A percentile compares a stretch with the other conserved stretches of the same genome.
These are phyloP conservation scores for Russula earlei DNA, from an alignment of 768 basidiomycete species.

Conservation along the genomic window DNA sequence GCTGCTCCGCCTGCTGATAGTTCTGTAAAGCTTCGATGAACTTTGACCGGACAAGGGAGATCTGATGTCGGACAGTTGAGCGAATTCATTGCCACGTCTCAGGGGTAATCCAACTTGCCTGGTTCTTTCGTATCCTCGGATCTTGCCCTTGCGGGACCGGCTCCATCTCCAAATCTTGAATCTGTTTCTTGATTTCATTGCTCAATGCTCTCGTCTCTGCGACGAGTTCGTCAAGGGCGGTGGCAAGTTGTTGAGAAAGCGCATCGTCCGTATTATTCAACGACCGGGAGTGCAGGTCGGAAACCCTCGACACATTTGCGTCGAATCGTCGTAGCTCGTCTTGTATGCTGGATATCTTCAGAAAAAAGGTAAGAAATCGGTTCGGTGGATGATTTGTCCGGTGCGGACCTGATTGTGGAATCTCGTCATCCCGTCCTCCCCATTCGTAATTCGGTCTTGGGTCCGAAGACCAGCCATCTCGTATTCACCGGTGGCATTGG, in stretches of 20 bases:
- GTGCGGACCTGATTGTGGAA: slow-evolving; percentile 28
- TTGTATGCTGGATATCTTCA: slow-evolving; percentile 67
- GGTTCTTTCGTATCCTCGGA: slow-evolving; percentile 67
- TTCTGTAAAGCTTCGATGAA: slow-evolving; percentile 82
- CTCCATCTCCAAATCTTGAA: slow-evolving; percentile 62
- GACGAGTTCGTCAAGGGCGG: slow-evolving; percentile 59
- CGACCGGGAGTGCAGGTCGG: slow-evolving; percentile 64
- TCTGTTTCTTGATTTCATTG: slow-evolving; percentile 55
- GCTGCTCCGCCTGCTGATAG: slow-evolving; percentile 76
- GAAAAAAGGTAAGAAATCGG: not conserved
- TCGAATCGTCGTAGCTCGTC: slow-evolving; percentile 60
- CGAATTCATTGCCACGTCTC: not conserved
- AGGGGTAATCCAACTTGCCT: slow-evolving; percentile 34
- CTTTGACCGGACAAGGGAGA: slow-evolving; percentile 28
- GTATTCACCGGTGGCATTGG: slow-evolving; percentile 19
- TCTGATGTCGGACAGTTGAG: slow-evolving; percentile 6
- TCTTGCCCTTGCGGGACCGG: slow-evolving; percentile 56
- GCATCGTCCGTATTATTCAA: slow-evolving; percentile 69
- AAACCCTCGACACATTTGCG: slow-evolving; percentile 56
- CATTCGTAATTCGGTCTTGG: slow-evolving; percentile 19
- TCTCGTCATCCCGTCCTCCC: slow-evolving; percentile 23
- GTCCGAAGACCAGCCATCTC: slow-evolving; percentile 26
- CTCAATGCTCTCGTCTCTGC: slow-evolving; percentile 65
- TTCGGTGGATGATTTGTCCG: not conserved
- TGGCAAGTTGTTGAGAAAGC: slow-evolving; percentile 48